phyloP scores from a whole-genome alignment of 2,329 filamentous ascomycete species.

The Chaetomiaceae sp. region DNA sequence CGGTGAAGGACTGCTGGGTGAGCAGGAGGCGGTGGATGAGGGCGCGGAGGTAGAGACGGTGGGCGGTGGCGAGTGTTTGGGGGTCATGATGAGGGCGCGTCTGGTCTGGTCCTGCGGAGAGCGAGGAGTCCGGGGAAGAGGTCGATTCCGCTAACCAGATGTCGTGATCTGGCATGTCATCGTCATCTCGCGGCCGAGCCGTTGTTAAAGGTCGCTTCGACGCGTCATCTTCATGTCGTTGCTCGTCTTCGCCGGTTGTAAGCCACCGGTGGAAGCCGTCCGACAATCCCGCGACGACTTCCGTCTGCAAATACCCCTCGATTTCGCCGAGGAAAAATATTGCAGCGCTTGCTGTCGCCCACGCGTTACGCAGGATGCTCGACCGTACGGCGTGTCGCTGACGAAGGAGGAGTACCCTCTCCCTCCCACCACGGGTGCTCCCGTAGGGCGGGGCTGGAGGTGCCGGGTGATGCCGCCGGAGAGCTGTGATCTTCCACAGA shows the following conservation, averaged over 20 bases:
- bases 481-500: constrained; percentile 78
- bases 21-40: constrained; percentile 65
- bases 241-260: constrained; percentile 39
- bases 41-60: constrained; percentile 68
- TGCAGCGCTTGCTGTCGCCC: constrained; percentile 83
- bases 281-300: constrained; percentile 79
- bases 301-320: constrained; percentile 82
- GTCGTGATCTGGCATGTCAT: constrained; percentile 34
- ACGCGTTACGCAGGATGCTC: constrained; percentile 71
- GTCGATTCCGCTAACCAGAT: constrained; percentile 39
- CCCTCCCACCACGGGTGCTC: constrained; percentile 55
- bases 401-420: constrained; percentile 58
- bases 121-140: constrained; percentile 16
- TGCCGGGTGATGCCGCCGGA: constrained; percentile 72
- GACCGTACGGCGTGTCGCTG: constrained; percentile 60
- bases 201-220: neutral
- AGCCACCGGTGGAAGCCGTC: constrained; percentile 76
- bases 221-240: constrained; percentile 22
- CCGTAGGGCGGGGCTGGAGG: constrained; percentile 63
- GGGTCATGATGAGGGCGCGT: constrained; percentile 62
- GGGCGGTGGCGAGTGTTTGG: constrained; percentile 75
- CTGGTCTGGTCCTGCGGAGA: constrained; percentile 21
- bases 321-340: constrained; percentile 87
- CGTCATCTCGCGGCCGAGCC: constrained; percentile 13
- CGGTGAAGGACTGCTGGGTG: constrained; percentile 59